A percentile compares a stretch with the other conserved stretches of the same genome.
These are phyloP conservation scores for Casuarina cunninghamiana DNA, from an alignment of 306 rosid genomes.

Conservation along the genomic window DNA sequence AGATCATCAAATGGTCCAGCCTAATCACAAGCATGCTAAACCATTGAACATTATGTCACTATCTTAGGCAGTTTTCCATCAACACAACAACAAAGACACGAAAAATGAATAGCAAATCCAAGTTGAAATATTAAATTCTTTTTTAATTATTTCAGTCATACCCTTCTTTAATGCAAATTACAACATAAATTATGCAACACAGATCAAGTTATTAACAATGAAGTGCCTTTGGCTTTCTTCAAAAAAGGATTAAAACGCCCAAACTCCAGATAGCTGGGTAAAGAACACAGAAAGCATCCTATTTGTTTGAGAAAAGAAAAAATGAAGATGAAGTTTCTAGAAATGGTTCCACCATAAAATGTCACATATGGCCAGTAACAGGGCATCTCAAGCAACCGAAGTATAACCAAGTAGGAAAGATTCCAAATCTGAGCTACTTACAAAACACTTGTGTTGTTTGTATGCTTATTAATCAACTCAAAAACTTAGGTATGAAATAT, in stretches of 20 bases:
- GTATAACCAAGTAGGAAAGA: too few relatives aligned
- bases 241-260: not conserved
- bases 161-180: not conserved
- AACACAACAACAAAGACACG: too few relatives aligned
- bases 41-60: not conserved
- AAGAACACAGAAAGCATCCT: not conserved
- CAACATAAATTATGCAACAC: not conserved
- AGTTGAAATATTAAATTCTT: not conserved
- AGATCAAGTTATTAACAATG: not conserved
- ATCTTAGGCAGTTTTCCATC: not conserved
- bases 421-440: too few relatives aligned
- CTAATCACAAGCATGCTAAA: not conserved
- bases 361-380: not conserved
- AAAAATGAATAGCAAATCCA: not conserved
- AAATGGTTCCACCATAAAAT: not conserved
- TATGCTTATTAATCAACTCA: too few relatives aligned
- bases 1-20: not conserved
- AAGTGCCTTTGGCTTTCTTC: not conserved
- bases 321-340: not conserved
- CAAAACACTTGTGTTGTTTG: too few relatives aligned
- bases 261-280: not conserved
- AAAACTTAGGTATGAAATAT: too few relatives aligned
- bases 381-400: too few relatives aligned
- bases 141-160: not conserved
- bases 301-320: not conserved